Evolutionary conservation across 768 basidiomycete species (phyloP), one percentile per base, ranked within the genome.

Genomic region (Termitomyces titanicus): DNA sequence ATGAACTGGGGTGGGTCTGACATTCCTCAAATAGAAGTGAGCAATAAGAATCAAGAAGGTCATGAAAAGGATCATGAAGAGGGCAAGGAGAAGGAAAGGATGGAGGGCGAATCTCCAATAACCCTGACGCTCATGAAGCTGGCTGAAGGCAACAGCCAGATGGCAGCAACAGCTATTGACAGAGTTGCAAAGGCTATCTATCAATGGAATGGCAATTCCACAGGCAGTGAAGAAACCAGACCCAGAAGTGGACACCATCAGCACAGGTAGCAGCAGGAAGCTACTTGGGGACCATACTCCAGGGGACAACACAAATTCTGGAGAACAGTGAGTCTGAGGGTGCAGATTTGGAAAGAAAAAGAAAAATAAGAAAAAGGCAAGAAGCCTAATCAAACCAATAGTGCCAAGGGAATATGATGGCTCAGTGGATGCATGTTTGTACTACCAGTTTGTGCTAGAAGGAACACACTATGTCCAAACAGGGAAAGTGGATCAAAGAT

Each of bases 351-450:
- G 6, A 18, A 3, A 3, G 3, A 39, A 18, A 4, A 20, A 4
- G 2, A 3, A 4, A 0, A 39, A 11, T 0, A 39, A 20, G 4
- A 39, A 20, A 18, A 39, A 20, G 10, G 10, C 9, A 0, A 11
- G 24, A 0, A 44, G 8, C 24, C 5, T 47, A 20, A 47, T 51
- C 13, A 42, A 51, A 10, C 29, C 51, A 1, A 33, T 66, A 0
- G 57, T 61, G 0, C 70, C 68, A 0, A 55, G 58, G 7, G 37
- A 50, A 7, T 72, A 70, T 54, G 61, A 69, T 53, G 71, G 71
- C 6, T 27, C 54, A 4, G 53, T 63, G 0, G 60, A 66, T 48
- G 55, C 63, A 0, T 53, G 59, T 11, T 35, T 47, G 0, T 71
- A 66, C 40, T 64, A 68, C 42, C 43, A 58, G 1, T 71, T 71